phyloP scores from a whole-genome alignment of 345 rosid species.

The Cardamine resedifolia region DNA sequence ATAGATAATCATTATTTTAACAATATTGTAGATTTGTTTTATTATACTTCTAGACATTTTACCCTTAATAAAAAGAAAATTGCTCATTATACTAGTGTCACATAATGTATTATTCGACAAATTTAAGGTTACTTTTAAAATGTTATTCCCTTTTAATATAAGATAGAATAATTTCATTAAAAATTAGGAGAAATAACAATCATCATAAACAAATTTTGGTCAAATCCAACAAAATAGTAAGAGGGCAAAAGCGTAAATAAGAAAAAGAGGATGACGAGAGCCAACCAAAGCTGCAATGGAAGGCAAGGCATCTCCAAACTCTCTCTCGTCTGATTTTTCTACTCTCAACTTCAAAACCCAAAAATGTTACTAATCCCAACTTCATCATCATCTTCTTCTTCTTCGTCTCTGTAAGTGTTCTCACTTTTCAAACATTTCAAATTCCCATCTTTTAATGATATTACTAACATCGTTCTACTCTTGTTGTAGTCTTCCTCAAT shows the following conservation, averaged over 20 bases:
- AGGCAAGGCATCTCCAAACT: constrained; percentile 18
- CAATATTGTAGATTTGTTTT: too few species aligned
- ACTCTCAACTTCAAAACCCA: constrained; percentile 11
- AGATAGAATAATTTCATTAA: background rate
- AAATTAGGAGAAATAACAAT: background rate
- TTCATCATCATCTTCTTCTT: constrained; percentile 31
- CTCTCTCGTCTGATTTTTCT: constrained; percentile 15
- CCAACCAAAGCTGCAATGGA: constrained; percentile 20
- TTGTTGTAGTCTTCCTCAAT: constrained; percentile 22
- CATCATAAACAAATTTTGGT: background rate
- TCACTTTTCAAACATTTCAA: background rate
- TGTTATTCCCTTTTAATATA: too few species aligned
- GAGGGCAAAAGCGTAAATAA: constrained; percentile 22
- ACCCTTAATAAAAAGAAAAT: too few species aligned
- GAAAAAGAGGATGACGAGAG: constrained; percentile 11
- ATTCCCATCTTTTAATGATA: background rate
- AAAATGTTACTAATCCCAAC: constrained; percentile 37
- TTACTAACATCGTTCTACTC: background rate
- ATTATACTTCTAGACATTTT: too few species aligned
- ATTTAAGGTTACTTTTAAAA: too few species aligned
- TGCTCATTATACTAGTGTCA: too few species aligned
- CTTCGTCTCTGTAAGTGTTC: constrained; percentile 27
- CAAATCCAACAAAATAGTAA: background rate
- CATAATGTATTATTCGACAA: too few species aligned
- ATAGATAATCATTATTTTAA: too few species aligned